Evolutionary conservation across 2,329 filamentous ascomycete genomes (phyloP).

Genomic region (Penicillium italicum): DNA sequence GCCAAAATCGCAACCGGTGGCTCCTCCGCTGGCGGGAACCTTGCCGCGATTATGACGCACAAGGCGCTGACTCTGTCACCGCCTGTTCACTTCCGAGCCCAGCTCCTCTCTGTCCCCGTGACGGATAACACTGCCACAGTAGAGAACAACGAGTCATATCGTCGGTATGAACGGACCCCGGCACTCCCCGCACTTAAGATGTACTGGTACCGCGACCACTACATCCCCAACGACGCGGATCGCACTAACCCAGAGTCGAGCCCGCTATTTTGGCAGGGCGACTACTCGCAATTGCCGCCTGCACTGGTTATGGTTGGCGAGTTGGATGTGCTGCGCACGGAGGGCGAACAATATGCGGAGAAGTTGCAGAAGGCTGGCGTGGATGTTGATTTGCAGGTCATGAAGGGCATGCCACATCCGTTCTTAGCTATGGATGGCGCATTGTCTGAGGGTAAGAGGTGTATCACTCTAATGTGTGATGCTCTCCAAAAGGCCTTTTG

Average conservation of each 20-base stretch:
- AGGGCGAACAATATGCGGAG: constrained; percentile 52
- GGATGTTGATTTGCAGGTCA: constrained; percentile 47
- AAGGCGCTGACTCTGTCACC: constrained; percentile 42
- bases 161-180: constrained; percentile 50
- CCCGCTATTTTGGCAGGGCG: constrained; percentile 50
- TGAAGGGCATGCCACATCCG: constrained; percentile 56
- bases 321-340: constrained; percentile 54
- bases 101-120: constrained; percentile 57
- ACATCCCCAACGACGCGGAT: constrained; percentile 49
- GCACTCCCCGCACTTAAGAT: constrained; percentile 56
- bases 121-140: constrained; percentile 55
- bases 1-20: constrained; percentile 49
- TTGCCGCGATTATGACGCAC: constrained; percentile 54
- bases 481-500: constrained; percentile 34
- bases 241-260: constrained; percentile 54
- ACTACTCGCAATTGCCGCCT: constrained; percentile 51
- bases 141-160: constrained; percentile 48
- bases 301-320: constrained; percentile 55
- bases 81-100: constrained; percentile 43
- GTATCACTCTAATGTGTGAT: constrained; percentile 49
- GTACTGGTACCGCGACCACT: constrained; percentile 59
- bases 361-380: constrained; percentile 50
- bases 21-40: constrained; percentile 53
- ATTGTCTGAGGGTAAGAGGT: constrained; percentile 50
- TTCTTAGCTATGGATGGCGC: constrained; percentile 58